Conservation (phyloP, 163 green algal species). For the Chlamydomonas reinhardtii region DNA sequence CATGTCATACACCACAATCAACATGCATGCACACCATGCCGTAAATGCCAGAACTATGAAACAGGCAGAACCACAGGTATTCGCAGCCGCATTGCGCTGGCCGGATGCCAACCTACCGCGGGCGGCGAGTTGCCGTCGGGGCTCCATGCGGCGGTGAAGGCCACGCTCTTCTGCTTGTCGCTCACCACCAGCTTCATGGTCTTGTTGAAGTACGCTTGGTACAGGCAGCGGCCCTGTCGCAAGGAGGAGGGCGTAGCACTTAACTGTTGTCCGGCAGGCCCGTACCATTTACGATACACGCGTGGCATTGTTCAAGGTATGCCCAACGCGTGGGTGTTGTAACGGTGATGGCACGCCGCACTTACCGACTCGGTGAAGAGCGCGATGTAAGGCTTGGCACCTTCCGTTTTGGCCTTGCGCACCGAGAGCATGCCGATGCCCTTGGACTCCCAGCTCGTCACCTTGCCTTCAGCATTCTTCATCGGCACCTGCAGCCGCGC, state of each 20-base stretch:
- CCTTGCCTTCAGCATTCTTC: conserved; percentile 17
- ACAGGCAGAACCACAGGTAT: too few relatives aligned
- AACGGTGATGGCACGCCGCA: too few relatives aligned
- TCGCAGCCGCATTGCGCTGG: too few relatives aligned
- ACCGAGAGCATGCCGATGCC: conserved; percentile 32
- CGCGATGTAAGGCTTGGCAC: conserved; percentile 46
- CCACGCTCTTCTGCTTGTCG: conserved; percentile 45
- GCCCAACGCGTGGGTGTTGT: too few relatives aligned
- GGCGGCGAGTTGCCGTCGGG: conserved; percentile 13
- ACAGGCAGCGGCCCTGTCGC: conserved; percentile 40
- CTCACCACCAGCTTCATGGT: conserved; percentile 50
- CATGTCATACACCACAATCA: too few relatives aligned
- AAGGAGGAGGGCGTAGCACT: too few relatives aligned
- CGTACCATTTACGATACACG: too few relatives aligned
- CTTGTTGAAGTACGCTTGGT: conserved; percentile 49
- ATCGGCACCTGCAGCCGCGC: conserved; percentile 28
- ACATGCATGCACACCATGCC: too few relatives aligned
- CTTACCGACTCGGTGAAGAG: conserved; percentile 39
- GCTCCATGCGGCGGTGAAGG: conserved; percentile 36
- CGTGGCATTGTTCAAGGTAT: too few relatives aligned
- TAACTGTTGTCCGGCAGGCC: too few relatives aligned
- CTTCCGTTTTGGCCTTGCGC: conserved; percentile 28
- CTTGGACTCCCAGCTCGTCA: conserved; percentile 4
- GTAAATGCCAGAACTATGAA: too few relatives aligned
- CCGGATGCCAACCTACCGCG: neutral